A percentile compares a stretch with the other conserved stretches of the same genome.
phyloP scores from a whole-genome alignment of 768 basidiomycete genomes.

The Mycena sanguinolenta region DNA sequence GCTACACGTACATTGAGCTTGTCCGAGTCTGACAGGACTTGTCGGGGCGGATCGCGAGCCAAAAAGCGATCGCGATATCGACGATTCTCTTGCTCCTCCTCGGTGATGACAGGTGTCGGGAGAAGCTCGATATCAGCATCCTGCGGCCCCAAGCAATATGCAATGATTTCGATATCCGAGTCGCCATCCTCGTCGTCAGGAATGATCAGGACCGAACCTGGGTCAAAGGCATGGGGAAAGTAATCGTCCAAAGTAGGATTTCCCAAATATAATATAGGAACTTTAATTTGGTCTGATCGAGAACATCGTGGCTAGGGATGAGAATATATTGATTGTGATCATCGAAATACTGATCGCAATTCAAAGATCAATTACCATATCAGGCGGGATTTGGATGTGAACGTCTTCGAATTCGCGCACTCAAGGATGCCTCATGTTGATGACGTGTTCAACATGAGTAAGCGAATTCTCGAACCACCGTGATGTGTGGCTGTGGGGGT shows the following conservation, averaged over 20 bases:
- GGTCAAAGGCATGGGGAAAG: not conserved
- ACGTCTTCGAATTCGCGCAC: too few relatives aligned
- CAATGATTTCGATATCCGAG: not conserved
- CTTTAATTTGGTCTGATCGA: too few relatives aligned
- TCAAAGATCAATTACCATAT: not conserved
- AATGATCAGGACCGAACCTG: not conserved
- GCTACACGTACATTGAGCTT: not conserved
- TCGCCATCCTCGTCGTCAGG: not conserved
- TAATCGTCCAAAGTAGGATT: not conserved
- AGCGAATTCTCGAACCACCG: too few relatives aligned
- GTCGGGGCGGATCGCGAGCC: not conserved
- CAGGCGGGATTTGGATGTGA: not conserved
- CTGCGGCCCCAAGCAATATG: not conserved
- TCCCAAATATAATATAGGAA: not conserved
- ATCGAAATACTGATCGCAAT: too few relatives aligned
- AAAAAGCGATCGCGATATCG: not conserved
- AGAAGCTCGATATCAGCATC: not conserved
- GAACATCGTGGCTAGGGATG: too few relatives aligned
- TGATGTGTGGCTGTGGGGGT: too few relatives aligned
- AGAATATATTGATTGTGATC: too few relatives aligned
- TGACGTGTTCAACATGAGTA: too few relatives aligned
- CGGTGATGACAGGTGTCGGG: not conserved
- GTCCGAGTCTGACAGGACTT: not conserved
- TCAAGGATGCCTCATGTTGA: too few relatives aligned
- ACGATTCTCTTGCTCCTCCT: not conserved